These are phyloP conservation scores for Zalaria sp. DNA, from an alignment of 2,329 filamentous ascomycete genomes.

Conservation along the genomic window DNA sequence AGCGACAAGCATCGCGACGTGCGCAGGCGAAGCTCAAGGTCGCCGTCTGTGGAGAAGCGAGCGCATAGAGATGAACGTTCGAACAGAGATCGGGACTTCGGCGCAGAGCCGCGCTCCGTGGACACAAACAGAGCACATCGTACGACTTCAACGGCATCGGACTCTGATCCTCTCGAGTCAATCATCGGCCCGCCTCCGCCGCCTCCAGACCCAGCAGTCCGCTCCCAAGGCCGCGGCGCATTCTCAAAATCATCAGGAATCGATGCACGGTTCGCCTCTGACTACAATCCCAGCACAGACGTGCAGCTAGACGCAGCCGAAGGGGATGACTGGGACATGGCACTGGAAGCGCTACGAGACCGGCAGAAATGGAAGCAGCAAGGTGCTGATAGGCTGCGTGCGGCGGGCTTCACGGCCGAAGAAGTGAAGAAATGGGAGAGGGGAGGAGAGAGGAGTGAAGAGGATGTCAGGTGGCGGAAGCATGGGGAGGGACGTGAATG, in stretches of 20 bases:
- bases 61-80: no score
- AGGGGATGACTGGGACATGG: constrained; percentile 59
- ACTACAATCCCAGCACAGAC: constrained; percentile 46
- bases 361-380: constrained; percentile 64
- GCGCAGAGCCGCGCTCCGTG: no score
- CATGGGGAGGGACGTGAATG: constrained; percentile 46
- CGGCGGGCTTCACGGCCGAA: constrained; percentile 64
- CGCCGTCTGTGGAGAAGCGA: no score
- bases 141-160: constrained; percentile 11
- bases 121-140: no score
- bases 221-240: constrained; percentile 57
- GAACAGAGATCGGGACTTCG: no score
- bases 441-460: constrained; percentile 43
- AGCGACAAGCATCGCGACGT: no score
- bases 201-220: constrained; percentile 28
- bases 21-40: no score
- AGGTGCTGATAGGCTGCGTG: constrained; percentile 60
- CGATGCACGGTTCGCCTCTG: constrained; percentile 63
- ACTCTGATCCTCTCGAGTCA: constrained; percentile 60
- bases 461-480: constrained; percentile 26
- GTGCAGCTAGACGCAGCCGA: constrained; percentile 28
- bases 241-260: constrained; percentile 48
- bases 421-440: constrained; percentile 61
- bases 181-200: constrained; percentile 60
- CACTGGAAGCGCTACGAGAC: constrained; percentile 64